phyloP scores from a whole-genome alignment of 495 filamentous ascomycete species.

The Pyrenula aspistea region DNA sequence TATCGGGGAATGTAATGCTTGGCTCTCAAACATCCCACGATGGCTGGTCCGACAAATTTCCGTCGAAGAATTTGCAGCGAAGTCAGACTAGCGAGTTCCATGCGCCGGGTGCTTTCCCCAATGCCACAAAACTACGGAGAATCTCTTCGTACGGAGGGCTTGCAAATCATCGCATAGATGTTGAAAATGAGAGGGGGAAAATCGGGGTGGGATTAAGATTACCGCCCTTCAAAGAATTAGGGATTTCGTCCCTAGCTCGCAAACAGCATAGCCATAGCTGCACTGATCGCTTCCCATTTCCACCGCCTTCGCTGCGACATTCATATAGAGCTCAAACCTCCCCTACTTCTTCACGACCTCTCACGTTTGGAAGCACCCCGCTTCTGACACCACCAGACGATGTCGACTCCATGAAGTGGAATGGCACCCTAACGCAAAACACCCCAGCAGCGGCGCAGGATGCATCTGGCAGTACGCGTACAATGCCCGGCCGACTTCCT shows the following conservation, averaged over 20 bases:
- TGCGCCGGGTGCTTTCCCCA: too few relatives aligned
- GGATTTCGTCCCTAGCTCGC: slow-evolving; percentile 15
- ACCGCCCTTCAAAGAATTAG: slow-evolving; percentile 28
- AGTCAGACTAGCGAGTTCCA: too few relatives aligned
- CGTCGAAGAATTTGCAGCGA: too few relatives aligned
- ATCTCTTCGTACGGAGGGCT: background rate
- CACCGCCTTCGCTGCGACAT: background rate
- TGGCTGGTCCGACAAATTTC: too few relatives aligned
- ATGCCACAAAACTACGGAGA: background rate
- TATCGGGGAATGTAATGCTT: slow-evolving; percentile 1
- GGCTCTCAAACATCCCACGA: too few relatives aligned
- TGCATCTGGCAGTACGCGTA: background rate
- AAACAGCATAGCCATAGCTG: slow-evolving; percentile 5
- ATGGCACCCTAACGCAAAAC: slow-evolving; percentile 1
- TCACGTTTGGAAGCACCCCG: slow-evolving; percentile 23
- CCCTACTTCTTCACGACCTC: slow-evolving; percentile 23
- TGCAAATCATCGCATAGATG: background rate
- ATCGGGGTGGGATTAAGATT: slow-evolving; percentile 4
- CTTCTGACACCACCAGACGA: slow-evolving; percentile 16
- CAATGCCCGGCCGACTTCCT: background rate
- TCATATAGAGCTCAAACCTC: slow-evolving; percentile 14
- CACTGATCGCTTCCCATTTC: slow-evolving; percentile 15
- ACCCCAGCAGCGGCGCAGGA: background rate
- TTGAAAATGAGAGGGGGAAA: background rate
- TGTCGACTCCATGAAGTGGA: slow-evolving; percentile 16